These are phyloP conservation scores for Poa pratensis DNA, from an alignment of 176 grass and related monocot genomes.

Conservation along the genomic window DNA sequence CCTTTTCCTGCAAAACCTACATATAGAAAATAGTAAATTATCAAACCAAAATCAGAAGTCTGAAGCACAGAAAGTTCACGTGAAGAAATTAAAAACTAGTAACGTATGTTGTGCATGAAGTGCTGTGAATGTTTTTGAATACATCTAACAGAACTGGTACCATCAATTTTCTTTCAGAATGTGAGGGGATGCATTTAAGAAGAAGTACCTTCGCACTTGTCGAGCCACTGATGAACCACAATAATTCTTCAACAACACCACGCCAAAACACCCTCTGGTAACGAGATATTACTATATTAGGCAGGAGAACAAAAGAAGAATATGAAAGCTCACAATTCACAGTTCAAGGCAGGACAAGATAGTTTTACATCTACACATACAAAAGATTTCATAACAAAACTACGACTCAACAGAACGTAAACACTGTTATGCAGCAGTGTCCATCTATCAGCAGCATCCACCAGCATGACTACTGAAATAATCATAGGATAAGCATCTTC, in stretches of 20 bases:
- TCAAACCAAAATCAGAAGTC: slow-evolving; percentile 1
- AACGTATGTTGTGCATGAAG: neutral
- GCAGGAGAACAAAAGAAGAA: slow-evolving; percentile 6
- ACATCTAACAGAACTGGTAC: neutral
- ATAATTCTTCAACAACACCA: slow-evolving; percentile 91
- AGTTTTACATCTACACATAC: neutral
- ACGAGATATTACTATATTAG: slow-evolving; percentile 28
- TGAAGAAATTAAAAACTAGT: slow-evolving; percentile 6
- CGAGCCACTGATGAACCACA: slow-evolving; percentile 96
- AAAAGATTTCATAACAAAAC: neutral
- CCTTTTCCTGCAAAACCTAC: slow-evolving; percentile 82
- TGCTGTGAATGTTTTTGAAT: neutral
- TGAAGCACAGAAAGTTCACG: neutral
- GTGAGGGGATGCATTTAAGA: neutral
- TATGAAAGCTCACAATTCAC: neutral
- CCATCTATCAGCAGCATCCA: neutral
- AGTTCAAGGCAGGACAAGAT: neutral
- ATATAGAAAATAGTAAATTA: neutral
- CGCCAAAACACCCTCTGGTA: slow-evolving; percentile 90
- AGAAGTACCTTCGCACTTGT: slow-evolving; percentile 82
- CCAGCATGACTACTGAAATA: neutral
- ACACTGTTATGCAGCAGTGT: slow-evolving; percentile 31
- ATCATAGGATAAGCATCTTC: neutral
- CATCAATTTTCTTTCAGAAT: neutral
- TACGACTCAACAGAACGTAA: neutral